A percentile compares a stretch with the other conserved stretches of the same genome.
Evolutionary conservation across 768 basidiomycete genomes (phyloP).

Genomic region (Hericium erinaceus): DNA sequence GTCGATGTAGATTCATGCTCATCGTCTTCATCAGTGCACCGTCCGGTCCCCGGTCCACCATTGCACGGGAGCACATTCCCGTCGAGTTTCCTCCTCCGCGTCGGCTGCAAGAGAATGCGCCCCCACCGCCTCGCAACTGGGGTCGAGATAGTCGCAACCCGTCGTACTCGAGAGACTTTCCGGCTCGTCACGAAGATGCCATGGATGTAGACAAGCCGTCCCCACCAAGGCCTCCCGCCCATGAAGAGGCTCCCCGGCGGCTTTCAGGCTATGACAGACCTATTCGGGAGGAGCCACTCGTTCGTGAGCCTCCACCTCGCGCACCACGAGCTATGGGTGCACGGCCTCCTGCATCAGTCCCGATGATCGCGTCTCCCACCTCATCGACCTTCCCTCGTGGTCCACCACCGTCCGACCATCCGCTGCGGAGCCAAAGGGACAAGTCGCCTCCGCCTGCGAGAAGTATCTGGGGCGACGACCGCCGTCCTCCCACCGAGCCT

Average conservation of each 20-base stretch:
- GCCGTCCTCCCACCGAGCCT: neutral
- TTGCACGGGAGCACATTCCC: conserved; percentile 1
- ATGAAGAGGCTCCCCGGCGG: neutral
- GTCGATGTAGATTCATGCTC: neutral
- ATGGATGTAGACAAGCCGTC: conserved; percentile 10
- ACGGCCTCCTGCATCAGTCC: neutral
- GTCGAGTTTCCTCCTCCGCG: conserved; percentile 1
- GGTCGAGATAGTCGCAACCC: conserved; percentile 1
- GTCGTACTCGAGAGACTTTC: neutral
- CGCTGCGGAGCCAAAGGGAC: neutral
- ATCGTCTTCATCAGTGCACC: conserved; percentile 1
- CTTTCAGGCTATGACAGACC: neutral
- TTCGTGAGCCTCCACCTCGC: neutral
- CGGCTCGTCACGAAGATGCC: conserved; percentile 3
- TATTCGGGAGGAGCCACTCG: neutral
- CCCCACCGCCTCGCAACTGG: neutral
- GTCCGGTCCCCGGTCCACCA: conserved; percentile 4
- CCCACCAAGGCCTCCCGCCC: conserved; percentile 5
- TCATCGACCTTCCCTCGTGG: neutral
- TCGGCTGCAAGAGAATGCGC: neutral
- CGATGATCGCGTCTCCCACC: neutral
- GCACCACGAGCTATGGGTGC: conserved; percentile 1
- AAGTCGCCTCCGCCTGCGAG: neutral
- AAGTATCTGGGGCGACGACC: neutral
- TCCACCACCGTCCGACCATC: neutral